Evolutionary conservation across 306 rosid genomes (phyloP), one percentile per base, ranked within the genome.

Genomic region (Medicago ruthenica): DNA sequence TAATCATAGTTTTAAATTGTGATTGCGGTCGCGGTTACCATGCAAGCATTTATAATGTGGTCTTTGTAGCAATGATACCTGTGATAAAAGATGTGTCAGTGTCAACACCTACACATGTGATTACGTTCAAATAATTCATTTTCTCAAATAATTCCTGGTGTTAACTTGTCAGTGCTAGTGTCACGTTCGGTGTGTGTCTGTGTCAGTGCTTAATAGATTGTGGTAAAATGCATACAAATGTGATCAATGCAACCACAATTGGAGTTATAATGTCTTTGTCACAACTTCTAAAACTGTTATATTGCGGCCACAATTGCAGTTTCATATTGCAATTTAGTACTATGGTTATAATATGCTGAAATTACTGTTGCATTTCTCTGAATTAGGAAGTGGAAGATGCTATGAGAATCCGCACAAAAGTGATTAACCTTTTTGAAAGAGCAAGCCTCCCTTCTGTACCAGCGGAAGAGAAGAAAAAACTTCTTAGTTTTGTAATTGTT

Each of bases 321-420:
- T 24, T 24, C 27, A 24, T 24, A 20, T 9, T 55, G 13, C 3
- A 18, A 54, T 54, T 17, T 55, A 9, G 14, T 3, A 55, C 15
- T 9, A 20, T 21, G 34, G 34, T 57, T 57, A 60, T 60, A 27
- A 14, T 60, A 60, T 2, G 65, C 34, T 83, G 13, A 67, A 8
- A 71, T 27, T 17, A 17, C 13, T 54, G 22, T 48, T 53, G 57
- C 55, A 62, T 64, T n/a, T 83, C 36, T 61, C 0, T 78, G 78
- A 82, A 27, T 60, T 60, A 95, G 98, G 98, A 95, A 90, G 97
- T 95, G 45, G 98, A 95, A 83, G 98, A 95, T 84, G 98, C 93
- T 76, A 88, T 85, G 62, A 89, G 77, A 85, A 95, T 95, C 71
- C 91, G 98, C 20, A 87, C 77, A 72, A 78, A 81, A 17, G 92